Evolutionary conservation across 2,329 filamentous ascomycete species (phyloP).

Genomic region (Colletotrichum camelliae): DNA sequence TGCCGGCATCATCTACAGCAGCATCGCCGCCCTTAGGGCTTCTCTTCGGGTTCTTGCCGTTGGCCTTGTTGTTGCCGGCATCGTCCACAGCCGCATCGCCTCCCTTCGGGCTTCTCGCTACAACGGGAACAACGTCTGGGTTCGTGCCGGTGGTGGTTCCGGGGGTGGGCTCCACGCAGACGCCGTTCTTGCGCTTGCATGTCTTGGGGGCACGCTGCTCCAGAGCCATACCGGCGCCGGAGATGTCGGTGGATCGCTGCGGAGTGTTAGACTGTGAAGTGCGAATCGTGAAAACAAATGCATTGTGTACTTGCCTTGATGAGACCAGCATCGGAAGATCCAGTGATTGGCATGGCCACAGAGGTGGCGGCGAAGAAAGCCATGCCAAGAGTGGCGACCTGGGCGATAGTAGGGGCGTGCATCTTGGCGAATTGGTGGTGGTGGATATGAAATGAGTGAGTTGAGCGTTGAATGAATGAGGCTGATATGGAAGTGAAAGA

Average conservation of each 20-base stretch:
- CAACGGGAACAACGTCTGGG: not conserved
- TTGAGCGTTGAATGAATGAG: not conserved
- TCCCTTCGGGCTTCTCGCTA: not conserved
- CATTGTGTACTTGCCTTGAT: not conserved
- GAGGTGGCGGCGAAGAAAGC: slow-evolving; percentile 14
- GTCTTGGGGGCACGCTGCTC: not conserved
- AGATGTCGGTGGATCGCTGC: not conserved
- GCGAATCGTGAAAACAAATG: not conserved
- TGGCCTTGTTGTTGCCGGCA: not conserved
- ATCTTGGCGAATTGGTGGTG: not conserved
- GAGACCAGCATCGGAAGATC: not conserved
- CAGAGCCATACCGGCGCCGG: not conserved
- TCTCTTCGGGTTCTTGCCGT: not conserved
- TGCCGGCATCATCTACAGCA: not conserved
- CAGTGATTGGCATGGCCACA: not conserved
- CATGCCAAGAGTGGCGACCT: slow-evolving; percentile 14
- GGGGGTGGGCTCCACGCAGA: not conserved
- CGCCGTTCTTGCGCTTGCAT: not conserved
- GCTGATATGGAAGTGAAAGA: not conserved
- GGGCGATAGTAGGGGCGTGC: slow-evolving; percentile 11
- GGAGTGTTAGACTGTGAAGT: not conserved
- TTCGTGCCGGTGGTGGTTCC: not conserved
- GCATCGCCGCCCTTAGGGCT: not conserved
- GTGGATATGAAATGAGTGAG: not conserved
- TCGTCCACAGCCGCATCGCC: not conserved